Conservation (phyloP, 176 grass and related monocot species). For the Melocanna baccifera region DNA sequence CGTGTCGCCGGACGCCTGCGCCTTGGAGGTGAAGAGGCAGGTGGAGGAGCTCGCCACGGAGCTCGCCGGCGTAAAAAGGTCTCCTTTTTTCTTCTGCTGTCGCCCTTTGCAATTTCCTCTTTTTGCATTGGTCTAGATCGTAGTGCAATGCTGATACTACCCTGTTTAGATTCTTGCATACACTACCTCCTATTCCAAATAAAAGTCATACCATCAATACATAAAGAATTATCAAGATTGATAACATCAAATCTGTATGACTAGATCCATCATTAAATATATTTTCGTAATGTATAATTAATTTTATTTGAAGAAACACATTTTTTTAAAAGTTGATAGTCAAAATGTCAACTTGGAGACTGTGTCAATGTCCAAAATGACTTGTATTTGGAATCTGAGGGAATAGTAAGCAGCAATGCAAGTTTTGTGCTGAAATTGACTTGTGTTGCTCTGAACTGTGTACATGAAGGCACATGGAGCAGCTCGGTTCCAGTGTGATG, state of each 20-base stretch:
- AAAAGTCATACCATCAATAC: too few species aligned
- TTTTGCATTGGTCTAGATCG: not conserved
- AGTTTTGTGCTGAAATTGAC: not conserved
- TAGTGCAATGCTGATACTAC: not conserved
- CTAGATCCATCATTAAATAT: too few species aligned
- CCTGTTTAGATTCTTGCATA: not conserved
- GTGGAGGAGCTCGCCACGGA: slow-evolving; percentile 30
- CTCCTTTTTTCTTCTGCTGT: not conserved
- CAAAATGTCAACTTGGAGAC: too few species aligned
- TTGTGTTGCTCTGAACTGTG: slow-evolving; percentile 12
- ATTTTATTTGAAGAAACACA: too few species aligned
- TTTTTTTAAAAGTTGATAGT: too few species aligned
- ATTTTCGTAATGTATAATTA: too few species aligned
- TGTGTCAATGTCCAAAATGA: too few species aligned
- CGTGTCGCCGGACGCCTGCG: slow-evolving; percentile 21
- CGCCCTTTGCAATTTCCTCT: not conserved
- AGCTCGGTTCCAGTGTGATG: slow-evolving; percentile 26
- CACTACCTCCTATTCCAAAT: too few species aligned
- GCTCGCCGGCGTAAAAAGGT: slow-evolving; percentile 39
- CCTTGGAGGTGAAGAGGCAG: slow-evolving; percentile 21
- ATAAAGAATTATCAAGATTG: too few species aligned
- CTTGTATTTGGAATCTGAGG: too few species aligned
- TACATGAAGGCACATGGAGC: slow-evolving; percentile 35
- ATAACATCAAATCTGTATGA: too few species aligned
- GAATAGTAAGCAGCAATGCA: not conserved